Evolutionary conservation across 176 grass and related monocot genomes (phyloP).

Genomic region (Cocos nucifera): DNA sequence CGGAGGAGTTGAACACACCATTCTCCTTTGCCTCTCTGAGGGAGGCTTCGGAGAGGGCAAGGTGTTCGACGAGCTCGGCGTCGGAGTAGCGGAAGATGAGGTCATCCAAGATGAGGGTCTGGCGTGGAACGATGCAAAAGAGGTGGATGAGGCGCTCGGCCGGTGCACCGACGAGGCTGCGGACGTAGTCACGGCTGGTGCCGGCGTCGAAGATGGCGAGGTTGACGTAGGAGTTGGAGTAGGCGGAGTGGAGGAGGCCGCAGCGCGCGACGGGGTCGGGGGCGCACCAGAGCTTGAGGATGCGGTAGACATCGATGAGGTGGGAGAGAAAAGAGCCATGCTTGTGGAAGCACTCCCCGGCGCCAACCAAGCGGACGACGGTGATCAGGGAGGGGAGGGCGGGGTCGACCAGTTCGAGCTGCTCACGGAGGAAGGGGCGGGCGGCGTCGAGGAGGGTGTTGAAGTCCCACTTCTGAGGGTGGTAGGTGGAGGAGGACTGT

Average conservation of each 20-base stretch:
- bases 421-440: conserved; percentile 58
- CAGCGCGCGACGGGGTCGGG: conserved; percentile 53
- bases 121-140: conserved; percentile 79
- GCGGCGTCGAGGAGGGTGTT: conserved; percentile 35
- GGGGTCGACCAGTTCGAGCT: conserved; percentile 41
- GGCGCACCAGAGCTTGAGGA: conserved; percentile 50
- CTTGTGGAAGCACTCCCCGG: conserved; percentile 97
- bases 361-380: conserved; percentile 48
- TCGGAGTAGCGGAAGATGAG: conserved; percentile 45
- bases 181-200: conserved; percentile 32
- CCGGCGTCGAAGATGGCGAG: conserved; percentile 77
- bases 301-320: conserved; percentile 54
- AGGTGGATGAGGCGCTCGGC: conserved; percentile 84
- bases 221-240: conserved; percentile 94
- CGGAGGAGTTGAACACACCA: conserved; percentile 19
- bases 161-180: conserved; percentile 20
- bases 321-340: conserved; percentile 90
- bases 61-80: conserved; percentile 33
- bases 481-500: not conserved
- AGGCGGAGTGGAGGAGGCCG: conserved; percentile 83
- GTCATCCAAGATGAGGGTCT: conserved; percentile 49
- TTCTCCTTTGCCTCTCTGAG: conserved; percentile 33
- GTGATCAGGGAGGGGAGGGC: conserved; percentile 39
- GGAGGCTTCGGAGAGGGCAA: conserved; percentile 31
- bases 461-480: conserved; percentile 13